Evolutionary conservation across 306 rosid species (phyloP).

Genomic region (Trifolium dubium): DNA sequence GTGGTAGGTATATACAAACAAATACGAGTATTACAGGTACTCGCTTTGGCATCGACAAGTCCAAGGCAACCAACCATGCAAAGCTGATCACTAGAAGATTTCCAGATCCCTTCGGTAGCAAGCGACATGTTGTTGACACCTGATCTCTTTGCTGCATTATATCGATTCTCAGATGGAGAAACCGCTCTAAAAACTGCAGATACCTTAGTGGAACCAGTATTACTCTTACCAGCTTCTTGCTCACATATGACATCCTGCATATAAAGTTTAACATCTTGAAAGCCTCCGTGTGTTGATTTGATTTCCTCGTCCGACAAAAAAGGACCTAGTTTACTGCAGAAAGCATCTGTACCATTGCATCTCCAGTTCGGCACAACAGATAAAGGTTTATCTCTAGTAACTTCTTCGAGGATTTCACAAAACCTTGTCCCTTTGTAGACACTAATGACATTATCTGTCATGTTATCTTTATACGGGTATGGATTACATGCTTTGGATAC

Average conservation of each 20-base stretch:
- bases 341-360: constrained; percentile 66
- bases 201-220: constrained; percentile 63
- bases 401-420: constrained; percentile 76
- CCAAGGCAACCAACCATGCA: constrained; percentile 96
- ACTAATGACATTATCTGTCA: constrained; percentile 46
- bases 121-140: constrained; percentile 76
- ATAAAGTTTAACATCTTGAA: constrained; percentile 67
- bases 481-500: constrained; percentile 80
- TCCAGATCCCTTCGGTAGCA: constrained; percentile 92
- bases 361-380: constrained; percentile 83
- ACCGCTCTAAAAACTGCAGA: constrained; percentile 81
- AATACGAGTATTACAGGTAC: constrained; percentile 68
- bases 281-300: constrained; percentile 75
- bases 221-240: constrained; percentile 39
- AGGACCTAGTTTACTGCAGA: constrained; percentile 86
- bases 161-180: constrained; percentile 72
- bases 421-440: constrained; percentile 61
- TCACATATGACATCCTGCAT: constrained; percentile 78
- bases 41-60: constrained; percentile 53
- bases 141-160: constrained; percentile 67
- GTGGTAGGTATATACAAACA: constrained; percentile 77
- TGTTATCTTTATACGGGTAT: constrained; percentile 66
- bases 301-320: constrained; percentile 65
- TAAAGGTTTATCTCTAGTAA: constrained; percentile 64
- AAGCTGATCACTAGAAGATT: constrained; percentile 84